Percentiles rank a stretch among this genome's conserved stretches.
These are phyloP conservation scores for Suhomyces tanzawaensis DNA, from an alignment of 805 yeast species.

Conservation along the genomic window DNA sequence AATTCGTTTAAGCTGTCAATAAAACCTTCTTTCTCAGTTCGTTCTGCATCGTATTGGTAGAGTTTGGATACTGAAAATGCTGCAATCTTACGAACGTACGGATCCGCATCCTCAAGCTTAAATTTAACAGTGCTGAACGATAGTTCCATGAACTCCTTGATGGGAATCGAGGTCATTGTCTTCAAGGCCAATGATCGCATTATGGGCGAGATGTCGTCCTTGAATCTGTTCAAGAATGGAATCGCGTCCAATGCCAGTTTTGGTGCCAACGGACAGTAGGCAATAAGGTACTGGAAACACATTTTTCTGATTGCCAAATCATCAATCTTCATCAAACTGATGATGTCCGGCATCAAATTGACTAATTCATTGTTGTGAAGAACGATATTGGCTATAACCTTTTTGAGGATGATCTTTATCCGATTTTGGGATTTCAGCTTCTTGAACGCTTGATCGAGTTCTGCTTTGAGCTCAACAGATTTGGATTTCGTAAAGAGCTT, in stretches of 20 bases:
- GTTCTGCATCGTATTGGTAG: slow-evolving; percentile 51
- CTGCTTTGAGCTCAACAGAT: slow-evolving; percentile 39
- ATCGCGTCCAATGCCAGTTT: slow-evolving; percentile 54
- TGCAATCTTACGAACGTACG: slow-evolving; percentile 66
- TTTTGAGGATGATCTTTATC: slow-evolving; percentile 49
- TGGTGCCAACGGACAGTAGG: slow-evolving; percentile 60
- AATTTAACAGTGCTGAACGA: slow-evolving; percentile 40
- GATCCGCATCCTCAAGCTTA: slow-evolving; percentile 46
- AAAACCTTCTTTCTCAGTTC: slow-evolving; percentile 44
- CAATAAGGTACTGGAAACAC: slow-evolving; percentile 63
- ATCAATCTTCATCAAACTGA: slow-evolving; percentile 12
- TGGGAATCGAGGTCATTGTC: slow-evolving; percentile 59
- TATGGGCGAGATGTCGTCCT: slow-evolving; percentile 44
- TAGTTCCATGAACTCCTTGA: slow-evolving; percentile 48
- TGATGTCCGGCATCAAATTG: slow-evolving; percentile 52
- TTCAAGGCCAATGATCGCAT: slow-evolving; percentile 61
- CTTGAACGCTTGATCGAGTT: slow-evolving; percentile 42
- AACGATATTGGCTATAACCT: slow-evolving; percentile 78
- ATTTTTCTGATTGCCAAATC: slow-evolving; percentile 29
- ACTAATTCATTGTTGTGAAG: slow-evolving; percentile 79
- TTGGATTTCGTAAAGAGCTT: slow-evolving; percentile 40
- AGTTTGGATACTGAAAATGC: slow-evolving; percentile 67
- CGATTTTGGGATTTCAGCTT: slow-evolving; percentile 40
- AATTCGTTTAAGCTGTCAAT: slow-evolving; percentile 49
- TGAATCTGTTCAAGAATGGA: slow-evolving; percentile 53